Conservation (phyloP, 2,329 filamentous ascomycete genomes). For the Rhynchosporium graminicola region DNA sequence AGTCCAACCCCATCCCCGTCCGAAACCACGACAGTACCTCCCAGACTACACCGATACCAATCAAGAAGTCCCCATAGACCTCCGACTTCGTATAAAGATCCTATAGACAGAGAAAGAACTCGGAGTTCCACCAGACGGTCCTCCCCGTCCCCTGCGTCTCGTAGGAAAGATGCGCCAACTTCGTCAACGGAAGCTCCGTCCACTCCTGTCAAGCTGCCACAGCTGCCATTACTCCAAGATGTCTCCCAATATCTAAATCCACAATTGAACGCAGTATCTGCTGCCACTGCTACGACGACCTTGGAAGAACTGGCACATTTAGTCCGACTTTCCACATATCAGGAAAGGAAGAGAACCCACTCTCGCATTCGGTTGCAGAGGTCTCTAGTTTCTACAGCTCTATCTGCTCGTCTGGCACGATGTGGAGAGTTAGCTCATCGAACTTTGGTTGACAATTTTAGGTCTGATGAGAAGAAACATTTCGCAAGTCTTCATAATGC, state of each 20-base stretch:
- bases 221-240: constrained; percentile 60
- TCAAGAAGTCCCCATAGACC: constrained; percentile 57
- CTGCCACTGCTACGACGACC: constrained; percentile 66
- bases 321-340: constrained; percentile 75
- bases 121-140: constrained; percentile 37
- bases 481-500: constrained; percentile 77
- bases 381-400: constrained; percentile 71
- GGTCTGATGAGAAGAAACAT: constrained; percentile 74
- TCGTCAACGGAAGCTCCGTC: constrained; percentile 29
- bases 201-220: constrained; percentile 36
- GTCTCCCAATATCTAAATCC: constrained; percentile 66
- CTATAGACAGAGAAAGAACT: constrained; percentile 49
- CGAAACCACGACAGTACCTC: constrained; percentile 52
- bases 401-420: constrained; percentile 72
- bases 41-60: constrained; percentile 51
- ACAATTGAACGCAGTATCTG: constrained; percentile 50
- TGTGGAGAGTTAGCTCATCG: constrained; percentile 74
- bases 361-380: constrained; percentile 73
- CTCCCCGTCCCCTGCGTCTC: constrained; percentile 34
- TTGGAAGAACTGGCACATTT: constrained; percentile 77
- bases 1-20: constrained; percentile 57
- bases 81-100: constrained; percentile 47
- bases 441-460: constrained; percentile 76
- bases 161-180: constrained; percentile 40
- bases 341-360: constrained; percentile 76